Conservation (phyloP, 176 grass and related monocot genomes). For the Raddia guianensis region DNA sequence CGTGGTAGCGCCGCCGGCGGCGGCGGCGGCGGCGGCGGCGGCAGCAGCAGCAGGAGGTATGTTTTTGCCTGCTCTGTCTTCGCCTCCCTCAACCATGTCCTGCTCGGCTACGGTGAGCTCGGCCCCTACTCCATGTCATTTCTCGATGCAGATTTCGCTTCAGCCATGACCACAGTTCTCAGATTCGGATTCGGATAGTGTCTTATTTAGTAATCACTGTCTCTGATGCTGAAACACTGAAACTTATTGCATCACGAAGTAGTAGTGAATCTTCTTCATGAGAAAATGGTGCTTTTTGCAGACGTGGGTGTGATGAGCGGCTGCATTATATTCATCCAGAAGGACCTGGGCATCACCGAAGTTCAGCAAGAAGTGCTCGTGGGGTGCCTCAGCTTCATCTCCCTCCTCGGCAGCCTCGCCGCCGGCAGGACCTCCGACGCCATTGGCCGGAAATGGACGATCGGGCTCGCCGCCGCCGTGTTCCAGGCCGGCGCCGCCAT, state of each 20-base stretch:
- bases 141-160: conserved; percentile 28
- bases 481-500: conserved; percentile 64
- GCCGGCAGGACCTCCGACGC: conserved; percentile 60
- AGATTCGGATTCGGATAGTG: background rate
- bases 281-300: conserved; percentile 5
- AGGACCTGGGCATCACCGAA: conserved; percentile 66
- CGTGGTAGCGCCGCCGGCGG: conserved; percentile 4
- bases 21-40: background rate
- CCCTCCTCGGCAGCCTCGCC: conserved; percentile 64
- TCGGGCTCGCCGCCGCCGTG: conserved; percentile 62
- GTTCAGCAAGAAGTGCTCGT: conserved; percentile 72
- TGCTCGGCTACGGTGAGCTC: conserved; percentile 87
- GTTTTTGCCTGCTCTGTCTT: conserved; percentile 80
- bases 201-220: background rate
- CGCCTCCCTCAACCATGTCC: conserved; percentile 83
- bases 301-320: conserved; percentile 87
- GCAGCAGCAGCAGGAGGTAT: conserved; percentile 50
- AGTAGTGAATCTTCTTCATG: too few species aligned
- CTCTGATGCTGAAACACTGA: background rate
- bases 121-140: background rate
- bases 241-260: too few species aligned
- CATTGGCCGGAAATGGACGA: conserved; percentile 74
- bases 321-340: conserved; percentile 80
- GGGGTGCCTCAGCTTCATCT: conserved; percentile 74
- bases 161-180: background rate